These are phyloP conservation scores for Abrus precatorius DNA, from an alignment of 306 rosid species.

Conservation along the genomic window DNA sequence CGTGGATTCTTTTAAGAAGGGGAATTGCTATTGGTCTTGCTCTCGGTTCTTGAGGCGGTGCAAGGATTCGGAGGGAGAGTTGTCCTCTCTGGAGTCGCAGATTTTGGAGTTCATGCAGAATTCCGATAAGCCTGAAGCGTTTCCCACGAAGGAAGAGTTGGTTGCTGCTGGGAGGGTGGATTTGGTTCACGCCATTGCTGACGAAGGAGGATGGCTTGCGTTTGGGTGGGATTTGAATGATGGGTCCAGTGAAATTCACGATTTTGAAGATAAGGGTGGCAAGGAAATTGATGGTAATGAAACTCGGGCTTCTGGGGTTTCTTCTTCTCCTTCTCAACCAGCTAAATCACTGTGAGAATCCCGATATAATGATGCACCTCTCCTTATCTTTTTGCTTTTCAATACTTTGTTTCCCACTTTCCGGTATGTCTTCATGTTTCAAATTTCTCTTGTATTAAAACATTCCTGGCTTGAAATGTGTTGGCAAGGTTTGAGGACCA, in stretches of 20 bases:
- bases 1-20: slow-evolving; percentile 1
- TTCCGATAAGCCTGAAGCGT: slow-evolving; percentile 67
- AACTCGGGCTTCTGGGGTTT: slow-evolving; percentile 43
- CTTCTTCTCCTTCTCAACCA: slow-evolving; percentile 49
- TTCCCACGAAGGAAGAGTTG: slow-evolving; percentile 79
- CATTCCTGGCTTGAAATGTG: background rate
- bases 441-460: slow-evolving; percentile 26
- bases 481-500: slow-evolving; percentile 30
- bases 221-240: slow-evolving; percentile 80
- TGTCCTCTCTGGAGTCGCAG: slow-evolving; percentile 67
- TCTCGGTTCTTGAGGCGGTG: slow-evolving; percentile 68
- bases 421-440: background rate
- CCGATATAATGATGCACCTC: slow-evolving; percentile 36
- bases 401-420: slow-evolving; percentile 1
- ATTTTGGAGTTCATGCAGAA: slow-evolving; percentile 87
- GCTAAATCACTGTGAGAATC: slow-evolving; percentile 77
- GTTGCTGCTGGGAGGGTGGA: slow-evolving; percentile 82
- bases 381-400: background rate
- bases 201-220: slow-evolving; percentile 90
- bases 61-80: slow-evolving; percentile 61
- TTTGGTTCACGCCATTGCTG: slow-evolving; percentile 74
- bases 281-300: slow-evolving; percentile 43
- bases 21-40: slow-evolving; percentile 44
- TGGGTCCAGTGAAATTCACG: slow-evolving; percentile 33
- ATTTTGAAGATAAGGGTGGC: slow-evolving; percentile 26